Conservation (phyloP, 768 basidiomycete species). For the Boletus pseudopeckii region DNA sequence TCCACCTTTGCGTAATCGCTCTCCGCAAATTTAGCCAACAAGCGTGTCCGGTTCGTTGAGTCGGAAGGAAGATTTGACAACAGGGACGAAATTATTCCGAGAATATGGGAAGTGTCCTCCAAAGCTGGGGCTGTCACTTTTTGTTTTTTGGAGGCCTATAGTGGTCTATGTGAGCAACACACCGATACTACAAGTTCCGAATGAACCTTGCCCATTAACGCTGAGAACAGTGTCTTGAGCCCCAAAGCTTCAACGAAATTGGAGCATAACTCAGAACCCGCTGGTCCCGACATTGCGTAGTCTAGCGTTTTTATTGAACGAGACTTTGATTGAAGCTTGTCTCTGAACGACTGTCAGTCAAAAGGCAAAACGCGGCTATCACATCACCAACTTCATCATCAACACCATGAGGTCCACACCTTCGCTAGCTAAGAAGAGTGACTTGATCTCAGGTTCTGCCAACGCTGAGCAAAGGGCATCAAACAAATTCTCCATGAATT, state of each 20-base stretch:
- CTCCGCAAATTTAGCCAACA: constrained; percentile 94
- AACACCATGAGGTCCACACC: constrained; percentile 97
- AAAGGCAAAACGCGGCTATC: neutral
- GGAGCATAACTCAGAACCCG: constrained; percentile 69
- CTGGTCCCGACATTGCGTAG: constrained; percentile 79
- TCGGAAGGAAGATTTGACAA: constrained; percentile 86
- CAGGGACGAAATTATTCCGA: constrained; percentile 85
- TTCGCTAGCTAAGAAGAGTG: constrained; percentile 81
- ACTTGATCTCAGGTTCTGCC: constrained; percentile 74
- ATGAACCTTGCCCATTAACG: constrained; percentile 90
- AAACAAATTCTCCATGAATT: constrained; percentile 98
- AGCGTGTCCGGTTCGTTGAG: constrained; percentile 70
- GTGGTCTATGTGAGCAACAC: constrained; percentile 7
- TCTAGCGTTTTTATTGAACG: constrained; percentile 89
- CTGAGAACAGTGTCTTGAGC: constrained; percentile 84
- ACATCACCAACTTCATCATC: constrained; percentile 82
- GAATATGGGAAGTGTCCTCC: constrained; percentile 83
- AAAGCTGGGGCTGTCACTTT: constrained; percentile 54
- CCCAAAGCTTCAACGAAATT: constrained; percentile 86
- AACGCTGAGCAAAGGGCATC: constrained; percentile 86
- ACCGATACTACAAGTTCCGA: neutral
- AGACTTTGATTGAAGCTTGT: constrained; percentile 76
- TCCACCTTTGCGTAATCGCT: constrained; percentile 91
- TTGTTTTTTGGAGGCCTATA: constrained; percentile 59
- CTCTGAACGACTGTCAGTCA: constrained; percentile 43